Evolutionary conservation across 371 early-diverging fungal genomes (phyloP), one percentile per base, ranked within the genome.

Genomic region (Zychaea mexicana): DNA sequence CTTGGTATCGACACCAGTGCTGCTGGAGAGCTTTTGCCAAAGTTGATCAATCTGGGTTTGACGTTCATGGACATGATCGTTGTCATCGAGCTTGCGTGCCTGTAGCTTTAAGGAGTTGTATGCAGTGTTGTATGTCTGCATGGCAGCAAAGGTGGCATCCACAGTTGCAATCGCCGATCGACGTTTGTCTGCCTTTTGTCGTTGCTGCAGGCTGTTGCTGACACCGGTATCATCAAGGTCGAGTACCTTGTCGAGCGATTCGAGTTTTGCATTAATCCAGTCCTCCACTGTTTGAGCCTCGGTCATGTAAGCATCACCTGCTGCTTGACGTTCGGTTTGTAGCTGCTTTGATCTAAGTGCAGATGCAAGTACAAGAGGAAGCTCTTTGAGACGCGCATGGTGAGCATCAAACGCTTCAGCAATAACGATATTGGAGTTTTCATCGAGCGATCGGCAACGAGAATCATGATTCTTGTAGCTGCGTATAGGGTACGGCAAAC

Each of bases 391-490:
- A 7, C 72, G 64, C 1, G 66, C 26, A 13, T 65, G 59, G 12
- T 79, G 74, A n/a, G 69, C 69, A 12, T 66, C 53, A 21, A 76
- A 49, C 38, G 72, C 67, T 3, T 77, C 81, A 10, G 60, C 66
- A 24, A 77, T 42, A 17, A 57, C 60, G 8, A 45, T 49, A 33
- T 73, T 77, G 38, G 73, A 61, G 13, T 55, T 47, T 2, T 55
- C 54, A 38, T 78, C 76, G 7, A 65, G 56, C 8, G 32, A 52
- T n/a, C 61, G 62, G 5, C 63, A 53, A 5, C 52, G 31, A 2
- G 65, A 42, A 38, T 72, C 71, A 26, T 62, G 53, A 15, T 60
- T 63, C 10, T 42, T 26, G 27, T 57, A 59, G 9, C 62, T 56
- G 28, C 74, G 72, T 2, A 72, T 61, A n/a, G 78, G 78, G 27